Base-by-base conservation (phyloP, 805 yeast genomes). In the Candida andamanensis region DNA sequence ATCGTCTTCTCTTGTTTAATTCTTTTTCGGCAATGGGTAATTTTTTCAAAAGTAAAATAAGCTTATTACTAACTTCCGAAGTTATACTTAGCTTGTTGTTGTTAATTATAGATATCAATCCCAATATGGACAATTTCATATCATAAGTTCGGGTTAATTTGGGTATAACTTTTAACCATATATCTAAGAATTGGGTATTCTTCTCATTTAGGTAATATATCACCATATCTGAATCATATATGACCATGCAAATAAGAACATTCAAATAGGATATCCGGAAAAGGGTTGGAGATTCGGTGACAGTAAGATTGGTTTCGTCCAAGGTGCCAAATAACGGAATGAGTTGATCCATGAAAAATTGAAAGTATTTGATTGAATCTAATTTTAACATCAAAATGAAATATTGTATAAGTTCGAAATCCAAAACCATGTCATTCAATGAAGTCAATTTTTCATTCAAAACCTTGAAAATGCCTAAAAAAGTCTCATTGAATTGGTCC, bases 111-210 rank as follows among this genome's bases (percentile, higher is more conserved):
- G 47, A 85, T 37, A 89, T 55, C 15, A 82, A 50, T 0, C 92
- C 94, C 42, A 90, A 56, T 2, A 76, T 62, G 1, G 85, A 76
- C 26, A 90, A 57, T 56, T 87, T 89, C 53, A 85, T 67, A 56
- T 90, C 97, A 47, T 72, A 84, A 2, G 85, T 95, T 38, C 95
- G 65, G 15, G 69, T 69, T 44, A 81, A 68, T 17, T 63, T 58
- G 4, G 78, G 72, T 24, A 77, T 59, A 7, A 67, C 45, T 14
- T 69, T 63, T 47, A 82, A 74, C 96, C 96, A 86, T 32, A 66
- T 52, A 16, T 65, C 65, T 12, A 42, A 29, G 46, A 89, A 74
- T 45, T 85, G 74, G 21, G 69, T 67, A 12, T 30, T 26, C 4
- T 77, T 50, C 12, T 66, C 57, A 11, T 54, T 49, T 29, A 68